Conservation (phyloP, 2,329 filamentous ascomycete species). For the Paraphoma chrysanthemicola region DNA sequence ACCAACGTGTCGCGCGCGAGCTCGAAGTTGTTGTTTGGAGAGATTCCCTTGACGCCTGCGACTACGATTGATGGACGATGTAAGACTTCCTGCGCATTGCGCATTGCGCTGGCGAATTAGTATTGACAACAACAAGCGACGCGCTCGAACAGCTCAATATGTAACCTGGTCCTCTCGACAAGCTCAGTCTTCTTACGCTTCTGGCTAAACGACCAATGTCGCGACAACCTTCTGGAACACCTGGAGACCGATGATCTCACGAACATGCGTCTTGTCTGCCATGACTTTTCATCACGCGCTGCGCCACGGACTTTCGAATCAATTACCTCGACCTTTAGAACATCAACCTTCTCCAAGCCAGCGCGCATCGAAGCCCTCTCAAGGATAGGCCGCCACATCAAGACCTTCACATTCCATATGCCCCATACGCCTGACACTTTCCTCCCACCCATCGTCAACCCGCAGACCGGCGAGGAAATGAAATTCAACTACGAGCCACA, state of each 20-base stretch:
- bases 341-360: constrained; percentile 77
- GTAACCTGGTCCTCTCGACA: constrained; percentile 57
- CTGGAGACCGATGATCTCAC: constrained; percentile 52
- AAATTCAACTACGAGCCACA: constrained; percentile 84
- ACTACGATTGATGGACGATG: constrained; percentile 45
- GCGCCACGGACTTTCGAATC: constrained; percentile 74
- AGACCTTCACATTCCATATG: constrained; percentile 78
- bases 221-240: constrained; percentile 52
- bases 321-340: constrained; percentile 72
- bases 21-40: constrained; percentile 56
- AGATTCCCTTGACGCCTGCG: constrained; percentile 55
- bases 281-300: constrained; percentile 73
- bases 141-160: constrained; percentile 55
- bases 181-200: constrained; percentile 58
- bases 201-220: constrained; percentile 57
- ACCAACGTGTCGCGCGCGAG: constrained; percentile 46
- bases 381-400: constrained; percentile 79
- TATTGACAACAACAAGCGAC: constrained; percentile 46
- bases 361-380: constrained; percentile 76
- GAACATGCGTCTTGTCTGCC: constrained; percentile 69
- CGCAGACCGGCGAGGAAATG: constrained; percentile 76
- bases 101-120: not conserved
- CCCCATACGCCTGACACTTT: constrained; percentile 81
- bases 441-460: constrained; percentile 83
- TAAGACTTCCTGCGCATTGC: constrained; percentile 31